Evolutionary conservation across 345 rosid genomes (phyloP).

Genomic region (Eutrema japonicum): DNA sequence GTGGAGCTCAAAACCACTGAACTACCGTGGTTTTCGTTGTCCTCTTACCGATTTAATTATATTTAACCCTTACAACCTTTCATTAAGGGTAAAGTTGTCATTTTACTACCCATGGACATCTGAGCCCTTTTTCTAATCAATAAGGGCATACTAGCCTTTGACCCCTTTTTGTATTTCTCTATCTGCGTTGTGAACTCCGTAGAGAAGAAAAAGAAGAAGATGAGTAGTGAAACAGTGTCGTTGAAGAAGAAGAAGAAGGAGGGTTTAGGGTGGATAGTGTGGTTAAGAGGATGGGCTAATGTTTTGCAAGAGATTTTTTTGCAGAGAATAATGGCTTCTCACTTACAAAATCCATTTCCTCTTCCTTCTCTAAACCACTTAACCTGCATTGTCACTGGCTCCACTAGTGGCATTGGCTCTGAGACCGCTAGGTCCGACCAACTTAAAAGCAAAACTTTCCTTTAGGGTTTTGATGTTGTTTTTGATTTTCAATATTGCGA

Average conservation of each 20-base stretch:
- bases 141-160: no score
- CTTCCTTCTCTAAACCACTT: constrained; percentile 69
- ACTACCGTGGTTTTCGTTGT: no score
- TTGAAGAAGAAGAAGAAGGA: constrained; percentile 44
- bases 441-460: no score
- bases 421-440: constrained; percentile 65
- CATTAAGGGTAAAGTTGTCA: no score
- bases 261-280: constrained; percentile 78
- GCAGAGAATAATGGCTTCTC: constrained; percentile 77
- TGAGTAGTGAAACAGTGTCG: constrained; percentile 9
- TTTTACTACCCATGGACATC: no score
- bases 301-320: constrained; percentile 67
- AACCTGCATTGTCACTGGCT: constrained; percentile 85
- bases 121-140: no score
- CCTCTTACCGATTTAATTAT: no score
- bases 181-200: constrained; percentile 6
- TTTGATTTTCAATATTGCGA: no score
- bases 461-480: no score
- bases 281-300: constrained; percentile 75
- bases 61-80: no score
- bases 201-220: constrained; percentile 8
- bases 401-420: constrained; percentile 92
- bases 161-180: neutral
- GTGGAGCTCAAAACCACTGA: no score
- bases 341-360: constrained; percentile 69